Evolutionary conservation across 2,329 filamentous ascomycete species (phyloP), one percentile per base, ranked within the genome.

Genomic region (Ceratocystis destructans): DNA sequence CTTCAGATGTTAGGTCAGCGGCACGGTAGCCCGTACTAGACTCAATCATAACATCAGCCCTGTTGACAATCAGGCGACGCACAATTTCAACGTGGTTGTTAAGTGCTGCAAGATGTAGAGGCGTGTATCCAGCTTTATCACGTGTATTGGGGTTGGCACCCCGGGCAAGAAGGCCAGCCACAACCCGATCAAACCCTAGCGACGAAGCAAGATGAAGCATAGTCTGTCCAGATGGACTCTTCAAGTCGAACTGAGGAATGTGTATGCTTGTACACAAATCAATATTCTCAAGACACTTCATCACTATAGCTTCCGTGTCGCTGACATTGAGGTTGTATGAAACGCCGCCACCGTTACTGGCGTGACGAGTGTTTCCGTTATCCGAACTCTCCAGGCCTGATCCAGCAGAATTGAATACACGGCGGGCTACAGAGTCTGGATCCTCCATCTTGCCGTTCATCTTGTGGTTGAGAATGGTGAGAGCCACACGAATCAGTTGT

Each of bases 201-300:
- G 87, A 87, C 70, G 86, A 89, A 1, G 88, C 89, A 69, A 92
- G 79, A 71, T 94, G 89, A 69, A 95, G 81, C 81, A 95, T 87
- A 1, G 88, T 90, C 72, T 93, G 88, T 0, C 89, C 89, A 12
- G 84, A 88, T 1, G 82, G 76, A 69, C 77, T 76, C 70, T 81
- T 82, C 63, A 87, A 77, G 72, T 94, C 88, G 69, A 89, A 83
- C 31, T 82, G 82, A 15, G 87, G 83, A 70, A 82, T 80, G 69
- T 87, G 81, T 3, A 85, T 81, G 72, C 83, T 90, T 70, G 91
- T 87, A 72, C 90, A 87, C 31, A 90, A 78, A 73, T 93, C 89
- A 71, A 92, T 87, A 57, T 90, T 79, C 70, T 93, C 88, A n/a
- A 94, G 78, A 67, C 88, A 85, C 70, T 83, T 86, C 70, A 94